Evolutionary conservation across 2,329 filamentous ascomycete genomes (phyloP), one percentile per base, ranked within the genome.

Genomic region (Bipolaris gigantea): DNA sequence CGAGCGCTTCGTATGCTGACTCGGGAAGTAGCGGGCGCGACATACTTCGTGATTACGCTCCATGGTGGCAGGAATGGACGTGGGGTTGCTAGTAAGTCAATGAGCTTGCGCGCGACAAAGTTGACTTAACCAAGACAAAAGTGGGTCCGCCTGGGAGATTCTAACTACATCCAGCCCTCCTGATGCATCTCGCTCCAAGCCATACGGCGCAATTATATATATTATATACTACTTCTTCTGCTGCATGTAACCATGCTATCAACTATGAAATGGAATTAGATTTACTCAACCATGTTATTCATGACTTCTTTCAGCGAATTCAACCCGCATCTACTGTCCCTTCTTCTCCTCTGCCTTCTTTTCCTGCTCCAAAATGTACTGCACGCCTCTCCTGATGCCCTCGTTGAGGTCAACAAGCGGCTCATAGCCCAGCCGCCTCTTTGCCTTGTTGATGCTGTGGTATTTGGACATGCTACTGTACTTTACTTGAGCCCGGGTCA

Each of bases 381-480:
- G 64, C 39, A 80, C 78, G 13, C 77, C 78, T 51, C 76, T 76
- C 63, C 67, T 68, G 15, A 81, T 74, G 9, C 87, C 89, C 62
- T 90, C 87, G 57, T 86, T 81, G 53, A 92, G 75, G 38, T 79
- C 77, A 48, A 89, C 85, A 49, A 90, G 74, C 3, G 89, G 89
- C 71, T 76, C 72, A 74, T 92, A 92, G 3, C 86, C 86, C 50
- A 92, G 76, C 62, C 88, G 79, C 64, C 73, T 78, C 80, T 85
- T 89, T 52, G 89, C 89, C 81, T 92, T 92, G 55, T 79, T 78
- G 70, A 91, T 90, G 75, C 86, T 85, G 75, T 89, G 91, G 76
- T 91, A 92, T 53, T 89, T 81, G 53, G 85, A 89, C 86, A 91
- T 89, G 71, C 83, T 86, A 68, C 84, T 85, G 72, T 87, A 90